These are phyloP conservation scores for Rhizopogon vesiculosus DNA, from an alignment of 768 basidiomycete genomes.

Conservation along the genomic window DNA sequence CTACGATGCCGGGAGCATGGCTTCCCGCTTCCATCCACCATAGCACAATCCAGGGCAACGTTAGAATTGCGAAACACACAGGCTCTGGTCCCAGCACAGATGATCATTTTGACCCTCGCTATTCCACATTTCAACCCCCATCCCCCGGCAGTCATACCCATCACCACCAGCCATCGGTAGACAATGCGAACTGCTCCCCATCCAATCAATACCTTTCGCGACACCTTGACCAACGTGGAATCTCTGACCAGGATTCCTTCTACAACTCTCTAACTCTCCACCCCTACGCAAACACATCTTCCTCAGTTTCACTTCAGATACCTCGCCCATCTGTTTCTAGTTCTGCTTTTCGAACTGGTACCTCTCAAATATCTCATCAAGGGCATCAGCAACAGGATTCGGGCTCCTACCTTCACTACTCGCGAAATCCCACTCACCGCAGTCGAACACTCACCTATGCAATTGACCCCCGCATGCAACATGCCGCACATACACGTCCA, in stretches of 20 bases:
- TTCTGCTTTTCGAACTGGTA: slow-evolving; percentile 14
- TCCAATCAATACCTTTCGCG: slow-evolving; percentile 14
- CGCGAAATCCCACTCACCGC: neutral
- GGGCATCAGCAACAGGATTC: slow-evolving; percentile 9
- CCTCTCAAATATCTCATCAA: slow-evolving; percentile 18
- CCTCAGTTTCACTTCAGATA: slow-evolving; percentile 11
- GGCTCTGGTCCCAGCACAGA: slow-evolving; percentile 15
- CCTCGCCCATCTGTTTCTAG: slow-evolving; percentile 7
- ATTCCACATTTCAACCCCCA: slow-evolving; percentile 31
- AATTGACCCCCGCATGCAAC: neutral
- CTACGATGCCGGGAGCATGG: slow-evolving; percentile 15
- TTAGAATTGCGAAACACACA: neutral
- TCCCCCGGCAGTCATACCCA: slow-evolving; percentile 8
- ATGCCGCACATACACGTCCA: neutral
- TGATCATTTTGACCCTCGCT: slow-evolving; percentile 51
- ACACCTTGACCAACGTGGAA: slow-evolving; percentile 9
- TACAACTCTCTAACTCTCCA: slow-evolving; percentile 27
- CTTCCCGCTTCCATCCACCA: slow-evolving; percentile 2
- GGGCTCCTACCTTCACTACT: slow-evolving; percentile 4
- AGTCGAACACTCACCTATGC: neutral
- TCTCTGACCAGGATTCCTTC: slow-evolving; percentile 16
- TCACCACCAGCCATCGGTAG: slow-evolving; percentile 9
- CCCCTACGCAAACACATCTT: slow-evolving; percentile 47
- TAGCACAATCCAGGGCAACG: neutral
- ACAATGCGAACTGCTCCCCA: slow-evolving; percentile 10